Base-by-base conservation (phyloP, 305 asterid species). In the Lippia alba region DNA sequence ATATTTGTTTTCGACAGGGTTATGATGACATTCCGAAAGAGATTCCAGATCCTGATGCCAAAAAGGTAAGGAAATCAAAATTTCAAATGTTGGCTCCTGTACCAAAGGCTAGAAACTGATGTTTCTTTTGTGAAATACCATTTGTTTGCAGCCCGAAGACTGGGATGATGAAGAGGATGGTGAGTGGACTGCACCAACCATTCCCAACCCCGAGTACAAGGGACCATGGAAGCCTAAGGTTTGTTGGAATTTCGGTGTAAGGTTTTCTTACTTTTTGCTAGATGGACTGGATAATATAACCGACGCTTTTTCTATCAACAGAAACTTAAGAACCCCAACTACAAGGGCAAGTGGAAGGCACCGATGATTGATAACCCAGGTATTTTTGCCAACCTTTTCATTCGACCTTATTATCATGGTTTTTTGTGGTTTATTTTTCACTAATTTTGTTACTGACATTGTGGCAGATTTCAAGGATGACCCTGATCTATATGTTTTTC, bases 131-230 rank as follows among this genome's bases (percentile, higher is more conserved):
- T 39, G 44, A 46, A 56, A 10, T 14, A 20, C n/a, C 39, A 70
- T 77, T 44, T 44, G 24, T 63, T 64, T 81, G 77, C 86, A 94
- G 99, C 99, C 99, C 18, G 99, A 94, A 77, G 98, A 94, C 76
- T 94, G 99, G 99, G 99, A 94, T 76, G 96, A 94, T 77, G 97
- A 88, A 71, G 99, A 91, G 80, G 99, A 94, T 87, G 98, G 99
- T 61, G 96, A 87, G 83, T 94, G 99, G 99, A 84, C 97, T 10
- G 86, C 89, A 39, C 99, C 99, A 58, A 92, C 94, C 15, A 86
- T 94, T 82, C 91, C 99, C 56, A 94, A 94, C 81, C 98, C 99
- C 0, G 98, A 91, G 79, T 94, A 91, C 89, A 94, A 94, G 88
- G 99, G 99, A 39, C 94, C 96, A 66, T 94, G 98, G 99, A 78